Evolutionary conservation across 1,139 yeast species (phyloP).

Genomic region (Candida smagusa): DNA sequence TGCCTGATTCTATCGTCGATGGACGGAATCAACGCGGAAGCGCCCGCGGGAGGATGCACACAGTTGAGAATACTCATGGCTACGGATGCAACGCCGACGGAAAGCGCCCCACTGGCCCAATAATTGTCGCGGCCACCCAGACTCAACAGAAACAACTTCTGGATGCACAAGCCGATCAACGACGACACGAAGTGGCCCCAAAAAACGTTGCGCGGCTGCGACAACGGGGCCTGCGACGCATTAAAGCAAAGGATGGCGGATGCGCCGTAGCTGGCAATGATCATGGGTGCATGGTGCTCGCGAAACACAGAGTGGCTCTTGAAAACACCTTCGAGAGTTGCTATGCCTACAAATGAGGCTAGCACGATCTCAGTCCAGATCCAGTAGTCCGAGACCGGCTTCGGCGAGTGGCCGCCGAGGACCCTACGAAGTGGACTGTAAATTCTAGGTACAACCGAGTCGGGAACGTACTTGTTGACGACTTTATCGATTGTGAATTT

Average conservation of each 20-base stretch:
- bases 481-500: slow-evolving; percentile 38
- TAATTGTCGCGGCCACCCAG: slow-evolving; percentile 40
- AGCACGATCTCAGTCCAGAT: slow-evolving; percentile 49
- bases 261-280: slow-evolving; percentile 66
- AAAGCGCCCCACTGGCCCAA: slow-evolving; percentile 61
- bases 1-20: slow-evolving; percentile 42
- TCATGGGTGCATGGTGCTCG: slow-evolving; percentile 45
- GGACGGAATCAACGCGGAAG: slow-evolving; percentile 62
- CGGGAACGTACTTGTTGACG: slow-evolving; percentile 28
- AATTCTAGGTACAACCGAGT: slow-evolving; percentile 23
- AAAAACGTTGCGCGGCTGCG: slow-evolving; percentile 64
- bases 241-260: slow-evolving; percentile 62
- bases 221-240: slow-evolving; percentile 54
- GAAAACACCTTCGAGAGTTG: slow-evolving; percentile 51
- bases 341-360: slow-evolving; percentile 51
- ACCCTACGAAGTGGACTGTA: slow-evolving; percentile 28
- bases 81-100: slow-evolving; percentile 56
- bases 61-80: slow-evolving; percentile 56
- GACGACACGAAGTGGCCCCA: slow-evolving; percentile 57
- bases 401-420: slow-evolving; percentile 31
- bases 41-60: slow-evolving; percentile 76
- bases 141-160: slow-evolving; percentile 50
- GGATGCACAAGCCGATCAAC: slow-evolving; percentile 52
- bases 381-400: slow-evolving; percentile 35
- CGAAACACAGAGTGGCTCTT: slow-evolving; percentile 43